Evolutionary conservation across 2,329 filamentous ascomycete species (phyloP).

Genomic region (Penicillium palitans): DNA sequence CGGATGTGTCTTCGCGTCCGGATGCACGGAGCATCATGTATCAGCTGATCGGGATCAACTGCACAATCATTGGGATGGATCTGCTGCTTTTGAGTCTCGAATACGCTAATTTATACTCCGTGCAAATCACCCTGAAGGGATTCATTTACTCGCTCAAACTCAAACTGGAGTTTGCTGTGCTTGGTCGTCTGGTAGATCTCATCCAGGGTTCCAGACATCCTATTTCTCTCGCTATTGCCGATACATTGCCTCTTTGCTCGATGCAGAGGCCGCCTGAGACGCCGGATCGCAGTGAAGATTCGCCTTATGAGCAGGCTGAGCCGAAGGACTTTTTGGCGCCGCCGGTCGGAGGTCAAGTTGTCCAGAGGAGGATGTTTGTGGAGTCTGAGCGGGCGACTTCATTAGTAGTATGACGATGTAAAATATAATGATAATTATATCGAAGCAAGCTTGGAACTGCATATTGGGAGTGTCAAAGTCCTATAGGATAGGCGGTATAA

Average conservation of each 20-base stretch:
- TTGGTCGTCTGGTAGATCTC: conserved; percentile 49
- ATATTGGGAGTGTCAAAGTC: background rate
- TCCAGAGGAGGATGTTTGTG: conserved; percentile 16
- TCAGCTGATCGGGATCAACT: conserved; percentile 50
- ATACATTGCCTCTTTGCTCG: conserved; percentile 28
- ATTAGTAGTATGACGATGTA: background rate
- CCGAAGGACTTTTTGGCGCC: conserved; percentile 13
- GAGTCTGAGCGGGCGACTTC: conserved; percentile 2
- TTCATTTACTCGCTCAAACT: conserved; percentile 44
- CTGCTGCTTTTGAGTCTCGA: conserved; percentile 43
- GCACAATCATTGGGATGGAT: conserved; percentile 51
- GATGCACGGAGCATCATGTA: conserved; percentile 41
- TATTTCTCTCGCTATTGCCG: conserved; percentile 21
- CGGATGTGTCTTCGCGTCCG: conserved; percentile 20
- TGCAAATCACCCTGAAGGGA: conserved; percentile 45
- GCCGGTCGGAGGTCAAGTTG: conserved; percentile 2
- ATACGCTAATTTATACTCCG: conserved; percentile 43
- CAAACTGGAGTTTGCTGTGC: conserved; percentile 58
- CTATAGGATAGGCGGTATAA: background rate
- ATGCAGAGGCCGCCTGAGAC: conserved; percentile 14
- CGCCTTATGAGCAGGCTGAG: conserved; percentile 7
- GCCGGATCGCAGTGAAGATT: conserved; percentile 11
- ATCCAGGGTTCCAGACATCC: conserved; percentile 33
- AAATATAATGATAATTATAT: background rate
- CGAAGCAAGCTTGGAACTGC: background rate